Base-by-base conservation (phyloP, 176 grass and related monocot genomes). In the Eragrostis curvula region DNA sequence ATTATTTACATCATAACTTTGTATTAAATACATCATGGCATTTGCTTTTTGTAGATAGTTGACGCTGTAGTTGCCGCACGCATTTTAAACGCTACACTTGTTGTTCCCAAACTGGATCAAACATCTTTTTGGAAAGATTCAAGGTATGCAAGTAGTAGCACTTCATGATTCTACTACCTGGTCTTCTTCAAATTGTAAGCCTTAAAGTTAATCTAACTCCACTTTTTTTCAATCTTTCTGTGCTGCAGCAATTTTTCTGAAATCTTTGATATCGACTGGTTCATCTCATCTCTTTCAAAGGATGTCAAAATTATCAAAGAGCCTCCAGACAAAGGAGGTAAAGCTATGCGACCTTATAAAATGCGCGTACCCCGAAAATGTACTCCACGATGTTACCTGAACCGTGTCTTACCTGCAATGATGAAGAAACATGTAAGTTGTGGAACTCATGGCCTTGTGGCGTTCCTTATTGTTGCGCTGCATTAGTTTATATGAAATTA, bases 71-170 rank as follows among this genome's bases (percentile, higher is more conserved):
- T 93, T 53, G 90, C 86, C 9, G 90, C 94, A 45, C 85, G 88
- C n/a, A 91, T 96, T 87, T 85, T 93, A 68, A 96, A 96, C 14
- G 88, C 90, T 8, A 93, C 88, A 48, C 90, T 96, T 79, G 85
- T 95, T 83, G 88, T 93, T 79, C 94, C 94, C 66, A 81, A 85
- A 66, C 72, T 96, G 53, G 90, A 96, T 68, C 79, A 88, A 48
- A 87, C 76, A 82, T 96, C 94, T 83, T 96, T 91, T 68, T 96
- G 90, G 88, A 97, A 93, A 75, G 94, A 93, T 74, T 82, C 90
- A 75, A 93, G 94, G 94, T 97, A 87, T 87, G 77, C 40, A 68
- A 58, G 18, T 5, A 58, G 24, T 36, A 67, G 69, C 2, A 42
- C 62, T 49, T 81, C 27, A 50, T 41, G 39, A 27, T 28, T 84